phyloP scores from a whole-genome alignment of 225 moss, liverwort and hornwort genomes.

The Climacium dendroides region DNA sequence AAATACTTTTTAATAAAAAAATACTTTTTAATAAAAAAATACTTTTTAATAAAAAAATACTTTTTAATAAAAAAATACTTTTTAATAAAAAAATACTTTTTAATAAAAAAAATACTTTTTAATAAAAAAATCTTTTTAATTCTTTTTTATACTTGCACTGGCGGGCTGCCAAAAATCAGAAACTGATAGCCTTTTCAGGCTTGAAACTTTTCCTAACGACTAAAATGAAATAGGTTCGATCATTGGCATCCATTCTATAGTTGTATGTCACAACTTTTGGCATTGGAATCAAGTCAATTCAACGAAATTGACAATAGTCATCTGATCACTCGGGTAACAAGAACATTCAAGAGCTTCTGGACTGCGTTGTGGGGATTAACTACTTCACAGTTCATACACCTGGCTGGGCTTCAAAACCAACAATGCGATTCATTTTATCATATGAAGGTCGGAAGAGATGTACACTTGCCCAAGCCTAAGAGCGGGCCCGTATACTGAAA shows the following conservation, averaged over 20 bases:
- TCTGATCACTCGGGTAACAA: not conserved
- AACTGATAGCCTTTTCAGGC: too few species aligned
- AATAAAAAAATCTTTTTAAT: too few species aligned
- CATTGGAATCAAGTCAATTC: not conserved
- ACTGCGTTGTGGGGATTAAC: not conserved
- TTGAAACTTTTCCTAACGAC: too few species aligned
- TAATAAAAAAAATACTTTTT: too few species aligned
- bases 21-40: too few species aligned
- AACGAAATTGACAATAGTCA: not conserved
- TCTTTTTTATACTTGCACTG: too few species aligned
- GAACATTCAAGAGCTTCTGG: not conserved
- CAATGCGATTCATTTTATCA: not conserved
- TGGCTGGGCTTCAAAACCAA: not conserved
- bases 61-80: too few species aligned
- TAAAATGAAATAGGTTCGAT: not conserved
- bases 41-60: too few species aligned
- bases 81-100: too few species aligned
- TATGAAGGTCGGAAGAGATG: not conserved
- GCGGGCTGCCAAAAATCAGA: too few species aligned
- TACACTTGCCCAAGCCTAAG: not conserved
- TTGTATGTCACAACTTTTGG: not conserved
- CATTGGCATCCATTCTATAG: not conserved
- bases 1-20: too few species aligned
- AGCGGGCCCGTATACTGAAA: too few species aligned
- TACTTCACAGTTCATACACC: not conserved